Evolutionary conservation across 106 monocot species (phyloP).

Genomic region (Dioscorea dumetorum): DNA sequence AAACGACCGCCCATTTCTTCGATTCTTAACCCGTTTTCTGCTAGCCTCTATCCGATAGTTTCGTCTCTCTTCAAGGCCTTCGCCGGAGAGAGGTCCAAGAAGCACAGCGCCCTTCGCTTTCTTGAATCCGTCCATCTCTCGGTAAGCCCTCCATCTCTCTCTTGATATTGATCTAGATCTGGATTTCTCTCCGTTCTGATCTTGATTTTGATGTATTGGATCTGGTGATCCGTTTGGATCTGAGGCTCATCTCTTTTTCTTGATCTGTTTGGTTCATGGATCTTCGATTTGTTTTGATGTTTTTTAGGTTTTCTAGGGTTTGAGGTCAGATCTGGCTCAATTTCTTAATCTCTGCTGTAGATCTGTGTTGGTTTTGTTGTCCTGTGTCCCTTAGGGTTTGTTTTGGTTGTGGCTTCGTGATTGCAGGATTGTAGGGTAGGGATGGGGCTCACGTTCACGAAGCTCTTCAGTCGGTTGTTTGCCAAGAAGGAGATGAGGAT

Average conservation of each 20-base stretch:
- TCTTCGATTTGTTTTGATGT: background rate
- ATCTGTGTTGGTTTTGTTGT: conserved; percentile 1
- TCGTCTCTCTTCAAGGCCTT: too few species aligned
- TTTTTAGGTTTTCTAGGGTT: background rate
- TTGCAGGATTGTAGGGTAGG: conserved; percentile 11
- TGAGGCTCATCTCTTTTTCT: background rate
- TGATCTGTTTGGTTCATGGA: background rate
- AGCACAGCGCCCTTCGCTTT: too few species aligned
- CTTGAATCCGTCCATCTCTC: too few species aligned
- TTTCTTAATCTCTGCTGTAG: background rate
- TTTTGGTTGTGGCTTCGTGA: background rate
- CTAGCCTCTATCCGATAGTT: too few species aligned
- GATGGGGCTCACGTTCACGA: conserved; percentile 80
- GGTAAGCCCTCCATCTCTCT: too few species aligned
- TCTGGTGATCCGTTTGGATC: too few species aligned
- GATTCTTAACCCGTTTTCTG: too few species aligned
- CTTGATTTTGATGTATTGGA: too few species aligned
- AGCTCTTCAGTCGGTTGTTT: conserved; percentile 78
- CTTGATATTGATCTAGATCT: too few species aligned
- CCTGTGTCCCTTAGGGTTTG: background rate
- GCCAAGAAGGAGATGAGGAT: conserved; percentile 90
- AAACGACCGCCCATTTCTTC: too few species aligned
- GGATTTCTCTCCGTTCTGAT: too few species aligned
- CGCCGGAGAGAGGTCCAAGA: too few species aligned
- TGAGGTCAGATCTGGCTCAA: background rate